Conservation (phyloP, 2,329 filamentous ascomycete species). For the Aspergillus sp. region DNA sequence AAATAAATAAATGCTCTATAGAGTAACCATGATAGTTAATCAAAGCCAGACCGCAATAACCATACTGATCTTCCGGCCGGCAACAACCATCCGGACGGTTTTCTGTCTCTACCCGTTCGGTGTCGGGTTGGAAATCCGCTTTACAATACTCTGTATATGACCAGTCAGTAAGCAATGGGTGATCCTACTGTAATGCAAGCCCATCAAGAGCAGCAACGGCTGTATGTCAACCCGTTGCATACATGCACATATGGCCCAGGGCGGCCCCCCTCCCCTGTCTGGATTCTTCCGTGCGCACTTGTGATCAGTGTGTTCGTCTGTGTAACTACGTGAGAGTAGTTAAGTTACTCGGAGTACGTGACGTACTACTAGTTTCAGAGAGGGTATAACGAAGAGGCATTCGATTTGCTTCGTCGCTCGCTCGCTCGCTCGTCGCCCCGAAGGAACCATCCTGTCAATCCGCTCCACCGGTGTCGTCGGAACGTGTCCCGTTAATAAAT, state of each 20-base stretch:
- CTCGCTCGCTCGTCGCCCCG: neutral
- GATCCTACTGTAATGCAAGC: constrained; percentile 1
- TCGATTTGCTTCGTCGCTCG: neutral
- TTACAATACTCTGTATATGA: neutral
- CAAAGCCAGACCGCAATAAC: too few relatives aligned
- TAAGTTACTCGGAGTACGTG: too few relatives aligned
- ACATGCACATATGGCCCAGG: neutral
- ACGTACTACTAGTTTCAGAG: neutral
- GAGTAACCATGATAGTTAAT: too few relatives aligned
- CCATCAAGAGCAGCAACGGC: neutral
- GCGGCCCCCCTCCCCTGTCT: neutral
- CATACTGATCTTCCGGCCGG: too few relatives aligned
- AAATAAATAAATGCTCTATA: too few relatives aligned
- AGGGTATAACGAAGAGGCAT: neutral
- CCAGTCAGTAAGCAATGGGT: neutral
- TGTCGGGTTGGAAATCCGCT: neutral
- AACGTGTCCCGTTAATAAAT: neutral
- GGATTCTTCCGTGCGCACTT: too few relatives aligned
- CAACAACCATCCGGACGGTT: neutral
- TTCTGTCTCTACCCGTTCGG: too few relatives aligned
- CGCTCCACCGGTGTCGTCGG: neutral
- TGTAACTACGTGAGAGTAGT: too few relatives aligned
- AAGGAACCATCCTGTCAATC: neutral
- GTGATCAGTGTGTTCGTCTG: too few relatives aligned
- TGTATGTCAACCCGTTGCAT: neutral